Percentiles rank a stretch among this genome's conserved stretches.
Conservation (phyloP, 371 early-diverging fungal genomes). For the Apophysomyces trapeziformis region DNA sequence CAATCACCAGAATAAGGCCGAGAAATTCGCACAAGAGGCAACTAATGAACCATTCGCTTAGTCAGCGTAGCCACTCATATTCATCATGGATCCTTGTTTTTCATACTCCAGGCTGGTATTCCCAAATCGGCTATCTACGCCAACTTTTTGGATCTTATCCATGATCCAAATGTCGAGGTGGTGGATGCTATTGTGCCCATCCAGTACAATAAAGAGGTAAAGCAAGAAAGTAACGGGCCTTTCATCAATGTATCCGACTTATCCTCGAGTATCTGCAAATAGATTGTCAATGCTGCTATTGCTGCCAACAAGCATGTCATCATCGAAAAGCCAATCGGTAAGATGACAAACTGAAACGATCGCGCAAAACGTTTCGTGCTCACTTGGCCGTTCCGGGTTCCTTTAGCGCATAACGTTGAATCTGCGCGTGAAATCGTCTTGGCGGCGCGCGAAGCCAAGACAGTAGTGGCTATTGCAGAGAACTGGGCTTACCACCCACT, state of each 20-base stretch:
- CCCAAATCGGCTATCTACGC: constrained; percentile 47
- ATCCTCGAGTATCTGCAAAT: neutral
- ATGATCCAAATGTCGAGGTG: constrained; percentile 47
- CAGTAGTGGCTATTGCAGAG: constrained; percentile 50
- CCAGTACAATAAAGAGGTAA: constrained; percentile 50
- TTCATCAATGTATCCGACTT: too few relatives aligned
- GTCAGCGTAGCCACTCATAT: neutral
- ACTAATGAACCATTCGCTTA: neutral
- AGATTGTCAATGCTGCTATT: constrained; percentile 49
- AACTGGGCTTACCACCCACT: constrained; percentile 52
- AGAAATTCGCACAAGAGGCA: too few relatives aligned
- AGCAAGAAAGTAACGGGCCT: neutral
- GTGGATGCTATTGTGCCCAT: constrained; percentile 45
- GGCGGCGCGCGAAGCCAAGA: constrained; percentile 34
- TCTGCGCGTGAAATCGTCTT: constrained; percentile 50
- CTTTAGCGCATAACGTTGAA: constrained; percentile 44
- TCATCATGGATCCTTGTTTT: neutral
- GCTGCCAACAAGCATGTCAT: constrained; percentile 51
- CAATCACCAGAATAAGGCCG: too few relatives aligned
- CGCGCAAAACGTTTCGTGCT: too few relatives aligned
- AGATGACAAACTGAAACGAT: neutral
- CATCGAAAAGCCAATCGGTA: constrained; percentile 59
- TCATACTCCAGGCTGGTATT: constrained; percentile 41
- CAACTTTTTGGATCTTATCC: constrained; percentile 40
- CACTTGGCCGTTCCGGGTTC: too few relatives aligned